Evolutionary conservation across 345 rosid species (phyloP).

Genomic region (Anastatica hierochuntica): DNA sequence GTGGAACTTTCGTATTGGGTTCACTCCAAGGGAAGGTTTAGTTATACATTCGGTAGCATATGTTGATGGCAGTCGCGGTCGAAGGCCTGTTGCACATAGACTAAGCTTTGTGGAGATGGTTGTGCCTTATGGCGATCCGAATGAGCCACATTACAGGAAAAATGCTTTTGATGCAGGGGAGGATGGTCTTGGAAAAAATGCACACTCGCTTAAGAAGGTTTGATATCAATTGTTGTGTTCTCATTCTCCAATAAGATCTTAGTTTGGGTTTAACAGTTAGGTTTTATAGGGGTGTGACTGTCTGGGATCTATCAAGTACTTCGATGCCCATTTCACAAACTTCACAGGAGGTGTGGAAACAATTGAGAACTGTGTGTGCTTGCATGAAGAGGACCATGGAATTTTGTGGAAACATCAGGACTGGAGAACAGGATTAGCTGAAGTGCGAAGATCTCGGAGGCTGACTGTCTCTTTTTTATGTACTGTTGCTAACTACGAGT

Average conservation of each 20-base stretch:
- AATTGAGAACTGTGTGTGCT: constrained; percentile 78
- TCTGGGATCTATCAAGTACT: constrained; percentile 77
- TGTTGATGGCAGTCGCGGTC: constrained; percentile 80
- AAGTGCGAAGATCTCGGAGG: constrained; percentile 85
- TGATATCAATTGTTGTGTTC: constrained; percentile 11
- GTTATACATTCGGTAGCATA: constrained; percentile 88
- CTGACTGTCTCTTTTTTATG: constrained; percentile 73
- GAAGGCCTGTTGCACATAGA: constrained; percentile 85
- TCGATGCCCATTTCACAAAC: constrained; percentile 83
- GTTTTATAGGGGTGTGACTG: constrained; percentile 78
- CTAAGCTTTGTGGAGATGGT: constrained; percentile 94
- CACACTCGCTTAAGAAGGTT: constrained; percentile 93
- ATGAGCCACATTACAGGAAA: constrained; percentile 85
- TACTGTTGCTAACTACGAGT: constrained; percentile 87
- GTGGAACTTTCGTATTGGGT: constrained; percentile 96
- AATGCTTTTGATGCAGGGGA: constrained; percentile 98
- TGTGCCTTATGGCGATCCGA: constrained; percentile 95
- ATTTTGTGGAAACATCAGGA: constrained; percentile 95
- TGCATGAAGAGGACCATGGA: constrained; percentile 95
- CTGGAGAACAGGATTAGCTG: constrained; percentile 94
- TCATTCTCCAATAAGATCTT: not conserved
- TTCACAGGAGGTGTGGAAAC: constrained; percentile 90
- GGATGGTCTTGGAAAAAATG: constrained; percentile 92
- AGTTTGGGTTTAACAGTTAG: too few relatives aligned
- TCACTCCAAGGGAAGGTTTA: constrained; percentile 86